Base-by-base conservation (phyloP, 257 asterid genomes). In the Cynanchum wilfordii region DNA sequence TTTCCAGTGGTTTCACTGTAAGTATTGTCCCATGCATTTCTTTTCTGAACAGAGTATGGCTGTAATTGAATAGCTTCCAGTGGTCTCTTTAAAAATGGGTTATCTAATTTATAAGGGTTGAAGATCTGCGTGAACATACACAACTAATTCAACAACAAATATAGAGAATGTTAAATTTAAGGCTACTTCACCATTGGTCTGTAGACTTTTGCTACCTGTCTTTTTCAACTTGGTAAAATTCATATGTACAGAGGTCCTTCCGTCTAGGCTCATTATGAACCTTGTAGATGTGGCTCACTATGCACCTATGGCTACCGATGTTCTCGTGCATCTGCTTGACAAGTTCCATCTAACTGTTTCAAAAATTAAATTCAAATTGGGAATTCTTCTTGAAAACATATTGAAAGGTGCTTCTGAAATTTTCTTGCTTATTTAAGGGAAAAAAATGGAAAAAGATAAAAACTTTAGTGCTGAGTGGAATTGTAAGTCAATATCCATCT, bases 1-100 rank as follows among this genome's bases (percentile, higher is more conserved):
- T 95, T 69, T 90, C 97, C 66, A 95, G 99, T 73, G 99, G 99
- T 76, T 95, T 90, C 91, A 86, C 96, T 9, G 99, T 92, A 80
- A 85, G 91, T 86, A 71, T 58, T 12, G 30, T 71, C 44, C 20
- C 19, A 29, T 12, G 30, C 10, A 52, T 58, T 42, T 22, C 49
- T 29, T 84, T 16, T 72, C 66, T 55, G 24, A 17, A 11, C 5
- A 33, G 16, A 19, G 3, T 62, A 16, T 9, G 59, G 27, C 13
- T 57, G 27, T 58, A 24, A 57, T 58, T 25, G 9, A 6, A 25
- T 12, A 29, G 8, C 25, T 42, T 7, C 12, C 22, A 42, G 15
- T 71, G 10, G 22, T 71, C n/a, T 11, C 52, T 25, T n/a, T 40
- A 22, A 56, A 29, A 29, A 9, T 42, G 33, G 19, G 36, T 56